These are phyloP conservation scores for Xylariaceae sp. DNA, from an alignment of 2,329 filamentous ascomycete species.

Conservation along the genomic window DNA sequence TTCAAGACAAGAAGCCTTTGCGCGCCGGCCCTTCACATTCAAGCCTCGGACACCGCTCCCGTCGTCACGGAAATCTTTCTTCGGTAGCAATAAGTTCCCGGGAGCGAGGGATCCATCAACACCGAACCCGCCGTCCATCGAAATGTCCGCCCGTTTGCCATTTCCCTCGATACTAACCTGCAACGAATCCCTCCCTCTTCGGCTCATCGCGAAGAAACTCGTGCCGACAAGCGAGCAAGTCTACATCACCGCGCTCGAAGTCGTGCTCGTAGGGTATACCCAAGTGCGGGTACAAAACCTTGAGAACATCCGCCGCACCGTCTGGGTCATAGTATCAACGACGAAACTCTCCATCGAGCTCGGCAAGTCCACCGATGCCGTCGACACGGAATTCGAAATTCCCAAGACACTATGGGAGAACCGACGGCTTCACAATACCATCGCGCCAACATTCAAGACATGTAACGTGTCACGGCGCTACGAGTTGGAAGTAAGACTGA, in stretches of 20 bases:
- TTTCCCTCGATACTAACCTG: slow-evolving; percentile 86
- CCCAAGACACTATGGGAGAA: slow-evolving; percentile 70
- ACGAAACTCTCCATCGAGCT: slow-evolving; percentile 70
- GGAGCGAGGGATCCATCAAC: too few relatives aligned
- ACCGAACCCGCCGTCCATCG: slow-evolving; percentile 59
- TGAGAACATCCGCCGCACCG: slow-evolving; percentile 62
- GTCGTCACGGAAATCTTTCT: slow-evolving; percentile 52
- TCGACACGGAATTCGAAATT: slow-evolving; percentile 65
- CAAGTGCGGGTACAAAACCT: slow-evolving; percentile 75
- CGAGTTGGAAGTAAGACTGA: slow-evolving; percentile 76
- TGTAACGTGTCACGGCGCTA: slow-evolving; percentile 85
- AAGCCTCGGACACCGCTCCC: slow-evolving; percentile 36
- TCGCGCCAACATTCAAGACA: slow-evolving; percentile 80
- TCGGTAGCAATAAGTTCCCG: slow-evolving; percentile 38
- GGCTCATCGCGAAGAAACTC: slow-evolving; percentile 74
- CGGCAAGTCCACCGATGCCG: slow-evolving; percentile 52
- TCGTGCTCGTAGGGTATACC: slow-evolving; percentile 77
- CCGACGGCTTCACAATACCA: slow-evolving; percentile 72
- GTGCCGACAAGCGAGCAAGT: slow-evolving; percentile 65
- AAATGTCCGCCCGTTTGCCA: slow-evolving; percentile 74
- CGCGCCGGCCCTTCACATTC: slow-evolving; percentile 65
- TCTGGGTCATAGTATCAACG: slow-evolving; percentile 71
- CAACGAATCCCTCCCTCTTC: slow-evolving; percentile 77
- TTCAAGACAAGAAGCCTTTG: slow-evolving; percentile 76
- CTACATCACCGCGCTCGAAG: slow-evolving; percentile 73